These are phyloP conservation scores for Mycena olivaceomarginata DNA, from an alignment of 768 basidiomycete species.

Conservation along the genomic window DNA sequence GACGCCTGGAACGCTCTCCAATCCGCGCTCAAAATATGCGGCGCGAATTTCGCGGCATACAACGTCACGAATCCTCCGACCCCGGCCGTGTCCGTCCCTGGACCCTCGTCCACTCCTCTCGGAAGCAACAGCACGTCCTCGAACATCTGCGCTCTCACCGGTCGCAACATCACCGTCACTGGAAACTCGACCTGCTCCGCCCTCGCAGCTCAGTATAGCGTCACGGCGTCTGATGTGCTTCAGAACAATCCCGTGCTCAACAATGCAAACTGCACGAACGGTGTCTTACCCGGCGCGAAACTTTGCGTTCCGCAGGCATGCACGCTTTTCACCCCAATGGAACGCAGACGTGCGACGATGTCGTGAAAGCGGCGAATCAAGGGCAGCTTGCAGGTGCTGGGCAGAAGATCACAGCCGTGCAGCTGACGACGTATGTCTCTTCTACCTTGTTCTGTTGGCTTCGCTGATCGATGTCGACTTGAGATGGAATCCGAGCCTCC, in stretches of 20 bases:
- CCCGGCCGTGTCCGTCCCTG: background rate
- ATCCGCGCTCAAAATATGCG: background rate
- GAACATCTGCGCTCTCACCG: background rate
- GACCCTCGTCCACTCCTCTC: background rate
- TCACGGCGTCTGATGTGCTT: background rate
- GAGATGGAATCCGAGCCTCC: background rate
- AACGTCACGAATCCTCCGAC: conserved; percentile 10
- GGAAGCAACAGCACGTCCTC: background rate
- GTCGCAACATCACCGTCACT: background rate
- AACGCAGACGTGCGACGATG: background rate
- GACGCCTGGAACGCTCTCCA: background rate
- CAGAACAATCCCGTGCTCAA: background rate
- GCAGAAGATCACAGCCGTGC: background rate
- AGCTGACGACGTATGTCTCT: background rate
- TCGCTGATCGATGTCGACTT: conserved; percentile 1
- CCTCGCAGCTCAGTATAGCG: background rate
- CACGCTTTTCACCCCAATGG: background rate
- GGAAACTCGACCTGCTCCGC: background rate
- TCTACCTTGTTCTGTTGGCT: background rate
- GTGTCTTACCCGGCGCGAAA: background rate
- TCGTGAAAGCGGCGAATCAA: background rate
- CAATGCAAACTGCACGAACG: background rate
- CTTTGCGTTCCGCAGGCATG: background rate
- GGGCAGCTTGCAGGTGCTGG: background rate
- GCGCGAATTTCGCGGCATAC: background rate